phyloP scores from a whole-genome alignment of 169 alveolate genomes.

The Blepharisma undulans region DNA sequence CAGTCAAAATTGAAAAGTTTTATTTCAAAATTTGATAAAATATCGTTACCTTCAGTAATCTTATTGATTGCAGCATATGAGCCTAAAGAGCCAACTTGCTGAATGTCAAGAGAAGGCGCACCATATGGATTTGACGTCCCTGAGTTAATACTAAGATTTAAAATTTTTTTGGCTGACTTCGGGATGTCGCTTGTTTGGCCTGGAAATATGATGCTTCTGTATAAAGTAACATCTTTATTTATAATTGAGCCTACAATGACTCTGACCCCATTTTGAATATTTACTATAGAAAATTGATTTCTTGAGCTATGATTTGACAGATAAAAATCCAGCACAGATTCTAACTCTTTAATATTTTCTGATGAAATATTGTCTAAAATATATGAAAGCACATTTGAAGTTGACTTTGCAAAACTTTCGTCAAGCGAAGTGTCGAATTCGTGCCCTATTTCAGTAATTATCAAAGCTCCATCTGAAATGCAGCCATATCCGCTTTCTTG shows the following conservation, averaged over 20 bases:
- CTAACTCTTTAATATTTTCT: background rate
- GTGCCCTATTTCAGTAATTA: background rate
- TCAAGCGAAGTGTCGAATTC: background rate
- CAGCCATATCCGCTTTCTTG: background rate
- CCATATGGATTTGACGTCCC: constrained; percentile 4
- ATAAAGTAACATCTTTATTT: background rate
- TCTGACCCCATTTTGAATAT: background rate
- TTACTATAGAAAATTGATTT: background rate
- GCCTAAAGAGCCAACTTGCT: background rate
- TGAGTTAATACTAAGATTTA: background rate
- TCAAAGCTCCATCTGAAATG: background rate
- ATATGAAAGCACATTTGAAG: background rate
- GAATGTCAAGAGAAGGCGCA: background rate
- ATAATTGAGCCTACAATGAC: background rate
- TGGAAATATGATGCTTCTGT: background rate
- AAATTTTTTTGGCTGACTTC: background rate
- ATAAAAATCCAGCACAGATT: background rate
- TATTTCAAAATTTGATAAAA: background rate
- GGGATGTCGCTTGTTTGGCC: background rate
- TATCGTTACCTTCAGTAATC: background rate
- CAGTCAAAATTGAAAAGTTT: background rate
- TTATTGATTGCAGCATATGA: background rate
- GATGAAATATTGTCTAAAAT: background rate
- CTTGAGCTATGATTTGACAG: background rate
- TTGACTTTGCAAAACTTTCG: background rate